phyloP scores from a whole-genome alignment of 805 yeast species.

The Jamesozyma lodderae region DNA sequence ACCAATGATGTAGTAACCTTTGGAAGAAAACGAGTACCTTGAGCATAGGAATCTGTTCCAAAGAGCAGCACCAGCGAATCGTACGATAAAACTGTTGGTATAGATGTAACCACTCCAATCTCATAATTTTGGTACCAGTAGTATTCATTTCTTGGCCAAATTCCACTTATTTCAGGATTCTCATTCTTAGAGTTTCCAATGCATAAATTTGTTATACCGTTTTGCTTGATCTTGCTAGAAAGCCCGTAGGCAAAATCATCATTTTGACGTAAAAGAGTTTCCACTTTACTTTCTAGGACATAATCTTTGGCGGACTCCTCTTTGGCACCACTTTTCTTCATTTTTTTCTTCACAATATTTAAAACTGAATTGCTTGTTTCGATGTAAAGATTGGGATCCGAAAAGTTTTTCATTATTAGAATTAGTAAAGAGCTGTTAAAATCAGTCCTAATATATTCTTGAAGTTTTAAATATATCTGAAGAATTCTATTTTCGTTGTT shows the following conservation, averaged over 20 bases:
- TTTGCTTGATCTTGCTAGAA: conserved; percentile 38
- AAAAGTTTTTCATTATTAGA: conserved; percentile 34
- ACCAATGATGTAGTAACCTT: conserved; percentile 45
- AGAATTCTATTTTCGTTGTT: conserved; percentile 36
- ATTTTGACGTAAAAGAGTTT: conserved; percentile 22
- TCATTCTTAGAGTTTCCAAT: conserved; percentile 17
- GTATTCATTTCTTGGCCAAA: conserved; percentile 18
- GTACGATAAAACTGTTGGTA: conserved; percentile 33
- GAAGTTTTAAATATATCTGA: conserved; percentile 36
- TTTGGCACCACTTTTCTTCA: conserved; percentile 13
- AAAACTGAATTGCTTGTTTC: conserved; percentile 13
- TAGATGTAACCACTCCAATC: conserved; percentile 29
- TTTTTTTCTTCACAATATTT: conserved; percentile 7
- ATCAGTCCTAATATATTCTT: conserved; percentile 27
- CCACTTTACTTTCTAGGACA: conserved; percentile 14
- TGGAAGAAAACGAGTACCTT: conserved; percentile 27
- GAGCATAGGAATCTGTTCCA: conserved; percentile 13
- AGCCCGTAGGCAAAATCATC: conserved; percentile 45
- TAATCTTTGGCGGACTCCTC: conserved; percentile 12
- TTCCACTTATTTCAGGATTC: conserved; percentile 21
- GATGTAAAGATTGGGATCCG: conserved; percentile 36
- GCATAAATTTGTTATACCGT: conserved; percentile 32
- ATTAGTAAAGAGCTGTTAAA: conserved; percentile 36
- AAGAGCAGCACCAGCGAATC: conserved; percentile 34
- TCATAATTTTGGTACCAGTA: conserved; percentile 33